Evolutionary conservation across 352 stramenopile species (phyloP), one percentile per base, ranked within the genome.

Genomic region (Achlya hypogyna): DNA sequence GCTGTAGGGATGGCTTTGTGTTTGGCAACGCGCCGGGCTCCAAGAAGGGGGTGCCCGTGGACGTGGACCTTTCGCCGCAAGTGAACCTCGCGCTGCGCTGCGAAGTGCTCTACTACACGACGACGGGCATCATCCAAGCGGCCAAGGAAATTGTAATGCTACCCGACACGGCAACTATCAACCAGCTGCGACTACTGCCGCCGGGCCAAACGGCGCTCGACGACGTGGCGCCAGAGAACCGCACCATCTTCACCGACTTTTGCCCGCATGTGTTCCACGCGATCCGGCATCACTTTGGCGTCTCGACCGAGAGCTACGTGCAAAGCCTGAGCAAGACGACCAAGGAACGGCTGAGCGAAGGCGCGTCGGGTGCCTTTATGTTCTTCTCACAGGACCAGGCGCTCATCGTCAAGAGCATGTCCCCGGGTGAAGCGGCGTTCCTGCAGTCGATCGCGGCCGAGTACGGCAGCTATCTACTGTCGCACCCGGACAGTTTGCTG

Each of bases 351-450:
- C 51, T 94, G 63, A 93, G 84, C 71, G 86, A 94, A 85, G 86
- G 86, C 52, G 86, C 86, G 0, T 93, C 84, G 71, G 86, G 86
- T 12, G 86, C 86, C 14, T 94, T 94, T 72, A 94, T 94, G 86
- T 94, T 93, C 71, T 94, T 94, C 66, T 94, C 86, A 5, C 79
- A 89, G 65, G 86, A 94, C 64, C 86, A 94, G 71, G 81, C 93
- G 70, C 63, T 92, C 56, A 94, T 94, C 68, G 86, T 94, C 53
- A 94, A 94, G 72, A 94, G 86, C 81, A 94, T 94, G 86, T 93
- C 84, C 63, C 79, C 91, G 60, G 86, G 91, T 53, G 86, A 94
- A 62, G 89, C 84, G 23, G 73, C 77, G 16, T 94, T 94, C 65
- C 64, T 94, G 49, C 82, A 84, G 34, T 88, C 82, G 10, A 88